Base-by-base conservation (phyloP, 2,329 filamentous ascomycete genomes). In the Venturia pyrina region DNA sequence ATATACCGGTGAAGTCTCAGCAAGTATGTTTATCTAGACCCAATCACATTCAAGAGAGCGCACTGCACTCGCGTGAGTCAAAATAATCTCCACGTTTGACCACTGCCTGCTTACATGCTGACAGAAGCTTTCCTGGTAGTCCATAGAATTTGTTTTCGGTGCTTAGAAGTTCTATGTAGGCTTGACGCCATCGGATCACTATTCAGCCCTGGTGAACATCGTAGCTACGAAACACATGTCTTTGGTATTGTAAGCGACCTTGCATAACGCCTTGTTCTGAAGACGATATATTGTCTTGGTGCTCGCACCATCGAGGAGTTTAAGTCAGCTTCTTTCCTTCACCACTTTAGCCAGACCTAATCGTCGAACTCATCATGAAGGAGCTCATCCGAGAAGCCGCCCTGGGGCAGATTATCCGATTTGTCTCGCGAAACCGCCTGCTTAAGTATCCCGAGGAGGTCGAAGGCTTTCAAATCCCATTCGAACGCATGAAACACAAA, bases 341-440 rank as follows among this genome's bases (percentile, higher is more conserved):
- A 6, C 19, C 19, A 19, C 13, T 10, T 5, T 5, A 37, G 24
- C 8, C 24, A 37, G 28, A 37, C n/a, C 17, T 15, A 1, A 21
- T 5, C 11, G 15, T 32, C 53, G 37, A 7, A 37, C 15, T 59
- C 32, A 59, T 11, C 48, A 72, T 77, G 73, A 69, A 69, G 28
- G 74, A 76, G 57, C 69, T 77, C 15, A 69, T 80, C 32, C 74
- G 79, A 50, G 80, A 82, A 65, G 77, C 80, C 37, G 74, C 78
- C 13, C 75, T 81, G 61, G 80, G 80, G 65, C 79, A 81, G 69
- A 28, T 79, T 19, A 67, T 82, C n/a, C 76, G 80, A 21, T 76
- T 75, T 44, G 65, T 79, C 19, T 78, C 79, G 3, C 68, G 73
- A 1, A 78, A 78, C 59, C 76, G 76, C 65, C 71, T 77, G 44